Conservation (phyloP, 2,329 filamentous ascomycete species). For the Fusarium guadeloupense region DNA sequence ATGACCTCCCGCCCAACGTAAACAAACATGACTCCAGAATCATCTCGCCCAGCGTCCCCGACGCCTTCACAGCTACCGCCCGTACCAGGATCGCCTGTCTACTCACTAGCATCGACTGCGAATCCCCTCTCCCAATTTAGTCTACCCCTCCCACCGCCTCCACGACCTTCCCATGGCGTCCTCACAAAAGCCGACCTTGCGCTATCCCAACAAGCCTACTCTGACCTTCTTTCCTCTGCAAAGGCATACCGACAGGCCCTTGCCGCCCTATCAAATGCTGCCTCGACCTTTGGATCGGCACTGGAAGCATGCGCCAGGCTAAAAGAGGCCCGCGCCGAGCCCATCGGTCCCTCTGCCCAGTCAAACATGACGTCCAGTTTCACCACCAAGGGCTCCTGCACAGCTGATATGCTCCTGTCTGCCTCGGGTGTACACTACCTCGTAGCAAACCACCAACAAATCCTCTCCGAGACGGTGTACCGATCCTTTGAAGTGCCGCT, state of each 20-base stretch:
- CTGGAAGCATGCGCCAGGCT: slow-evolving; percentile 74
- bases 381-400: slow-evolving; percentile 62
- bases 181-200: slow-evolving; percentile 72
- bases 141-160: slow-evolving; percentile 69
- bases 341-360: slow-evolving; percentile 53
- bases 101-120: slow-evolving; percentile 70
- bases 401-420: slow-evolving; percentile 69
- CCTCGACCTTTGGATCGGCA: slow-evolving; percentile 70
- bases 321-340: slow-evolving; percentile 71
- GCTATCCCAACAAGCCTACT: slow-evolving; percentile 69
- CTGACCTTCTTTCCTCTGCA: slow-evolving; percentile 68
- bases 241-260: slow-evolving; percentile 72
- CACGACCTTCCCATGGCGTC: slow-evolving; percentile 65
- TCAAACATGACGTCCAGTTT: slow-evolving; percentile 58
- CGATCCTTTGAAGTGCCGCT: slow-evolving; percentile 73
- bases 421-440: slow-evolving; percentile 73
- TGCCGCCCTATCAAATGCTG: slow-evolving; percentile 66
- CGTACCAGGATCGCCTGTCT: slow-evolving; percentile 70
- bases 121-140: slow-evolving; percentile 67
- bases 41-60: slow-evolving; percentile 56
- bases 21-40: slow-evolving; percentile 47
- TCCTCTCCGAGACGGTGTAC: slow-evolving; percentile 74
- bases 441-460: slow-evolving; percentile 75
- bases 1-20: slow-evolving; percentile 27
- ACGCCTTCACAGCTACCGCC: slow-evolving; percentile 66